A percentile compares a stretch with the other conserved stretches of the same genome.
Conservation (phyloP, 495 filamentous ascomycete species). For the Cairneyella variabilis region DNA sequence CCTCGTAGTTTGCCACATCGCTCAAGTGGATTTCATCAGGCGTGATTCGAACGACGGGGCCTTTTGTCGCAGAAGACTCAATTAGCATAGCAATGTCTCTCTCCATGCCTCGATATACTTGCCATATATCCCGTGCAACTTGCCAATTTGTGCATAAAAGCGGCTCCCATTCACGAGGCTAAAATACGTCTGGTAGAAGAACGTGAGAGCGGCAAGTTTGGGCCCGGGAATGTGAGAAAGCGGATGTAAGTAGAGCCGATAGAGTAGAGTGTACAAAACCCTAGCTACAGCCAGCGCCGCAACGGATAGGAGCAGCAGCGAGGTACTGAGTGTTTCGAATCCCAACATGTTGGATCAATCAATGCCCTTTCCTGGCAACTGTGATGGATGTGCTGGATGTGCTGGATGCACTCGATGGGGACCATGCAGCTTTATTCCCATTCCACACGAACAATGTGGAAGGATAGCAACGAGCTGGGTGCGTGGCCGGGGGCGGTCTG, state of each 20-base stretch:
- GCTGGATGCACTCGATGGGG: not conserved
- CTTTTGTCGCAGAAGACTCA: slow-evolving; percentile 5
- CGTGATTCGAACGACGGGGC: slow-evolving; percentile 54
- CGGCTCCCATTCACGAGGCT: slow-evolving; percentile 3
- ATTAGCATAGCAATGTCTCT: not conserved
- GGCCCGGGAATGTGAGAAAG: slow-evolving; percentile 47
- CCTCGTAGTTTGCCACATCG: slow-evolving; percentile 35
- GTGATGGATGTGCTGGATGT: not conserved
- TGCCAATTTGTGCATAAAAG: slow-evolving; percentile 10
- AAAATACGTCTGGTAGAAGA: slow-evolving; percentile 33
- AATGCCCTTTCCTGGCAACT: not conserved
- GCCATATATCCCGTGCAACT: slow-evolving; percentile 20
- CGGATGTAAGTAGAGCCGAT: slow-evolving; percentile 47
- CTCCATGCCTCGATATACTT: not conserved
- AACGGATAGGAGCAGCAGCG: not conserved
- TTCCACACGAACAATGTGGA: no score
- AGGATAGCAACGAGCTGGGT: no score
- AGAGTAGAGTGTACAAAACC: slow-evolving; percentile 25
- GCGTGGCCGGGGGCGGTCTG: no score
- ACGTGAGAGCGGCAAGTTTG: slow-evolving; percentile 45
- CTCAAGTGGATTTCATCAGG: slow-evolving; percentile 46
- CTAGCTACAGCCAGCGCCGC: not conserved
- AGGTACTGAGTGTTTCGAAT: not conserved
- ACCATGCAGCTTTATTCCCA: no score
- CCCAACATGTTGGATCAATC: slow-evolving; percentile 4